Evolutionary conservation across 2,329 filamentous ascomycete genomes (phyloP).

Genomic region (Xylariaceae sp.): DNA sequence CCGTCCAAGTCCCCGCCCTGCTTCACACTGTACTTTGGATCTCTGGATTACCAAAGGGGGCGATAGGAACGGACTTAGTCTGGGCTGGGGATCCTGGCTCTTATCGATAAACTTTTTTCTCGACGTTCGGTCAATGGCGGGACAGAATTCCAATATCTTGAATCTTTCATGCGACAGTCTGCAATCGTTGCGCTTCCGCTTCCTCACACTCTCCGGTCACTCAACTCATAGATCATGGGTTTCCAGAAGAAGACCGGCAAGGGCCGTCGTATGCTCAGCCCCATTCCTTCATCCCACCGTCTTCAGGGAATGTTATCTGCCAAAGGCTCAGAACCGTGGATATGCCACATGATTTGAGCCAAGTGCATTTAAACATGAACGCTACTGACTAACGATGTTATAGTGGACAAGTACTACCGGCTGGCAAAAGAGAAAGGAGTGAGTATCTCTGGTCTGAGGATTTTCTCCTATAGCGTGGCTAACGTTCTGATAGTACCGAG

Average conservation of each 20-base stretch:
- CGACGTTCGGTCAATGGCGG: too few species aligned
- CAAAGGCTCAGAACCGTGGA: too few species aligned
- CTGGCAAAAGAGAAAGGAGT: conserved; percentile 26
- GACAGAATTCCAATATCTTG: too few species aligned
- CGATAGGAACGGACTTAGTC: too few species aligned
- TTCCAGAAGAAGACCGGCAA: conserved; percentile 99
- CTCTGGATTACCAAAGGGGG: too few species aligned
- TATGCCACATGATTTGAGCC: too few species aligned
- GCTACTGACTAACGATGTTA: background rate
- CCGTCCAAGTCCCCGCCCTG: too few species aligned
- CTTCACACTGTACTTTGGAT: too few species aligned
- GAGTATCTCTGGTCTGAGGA: background rate
- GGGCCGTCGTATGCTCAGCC: conserved; percentile 58
- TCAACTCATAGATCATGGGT: conserved; percentile 60
- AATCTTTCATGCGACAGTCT: too few species aligned
- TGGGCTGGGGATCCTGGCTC: too few species aligned
- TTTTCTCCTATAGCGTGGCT: background rate
- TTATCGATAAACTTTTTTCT: too few species aligned
- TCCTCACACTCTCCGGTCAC: background rate
- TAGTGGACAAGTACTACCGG: conserved; percentile 6
- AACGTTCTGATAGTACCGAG: conserved; percentile 38
- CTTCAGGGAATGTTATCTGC: background rate
- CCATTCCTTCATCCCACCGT: background rate
- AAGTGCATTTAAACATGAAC: conserved; percentile 69
- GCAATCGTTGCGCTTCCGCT: too few species aligned